Evolutionary conservation across 345 rosid species (phyloP), one percentile per base, ranked within the genome.

Genomic region (Eutrema heterophyllum): DNA sequence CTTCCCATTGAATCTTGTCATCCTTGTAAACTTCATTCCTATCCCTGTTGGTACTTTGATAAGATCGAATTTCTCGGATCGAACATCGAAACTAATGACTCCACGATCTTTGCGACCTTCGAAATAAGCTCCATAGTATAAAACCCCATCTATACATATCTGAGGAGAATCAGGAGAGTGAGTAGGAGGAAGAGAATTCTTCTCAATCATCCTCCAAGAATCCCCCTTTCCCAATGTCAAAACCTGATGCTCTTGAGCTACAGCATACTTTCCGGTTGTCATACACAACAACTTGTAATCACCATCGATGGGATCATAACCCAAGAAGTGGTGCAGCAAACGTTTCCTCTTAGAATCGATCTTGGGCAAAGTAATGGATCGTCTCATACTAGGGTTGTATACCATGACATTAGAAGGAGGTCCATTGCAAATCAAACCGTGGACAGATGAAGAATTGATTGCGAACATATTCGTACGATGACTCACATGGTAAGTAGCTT

Each of bases 1-100:
- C 58, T 58, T 70, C 11, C 74, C 74, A 16, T 70, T 0, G 67
- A 46, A 70, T 15, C 12, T 59, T 12, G 26, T 15, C 58, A 70
- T 30, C 8, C 39, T 30, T 18, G 39, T 16, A 64, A 26, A 61
- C 50, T 27, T 27, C 5, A 7, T 61, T 2, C 48, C 46, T 39
- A 32, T 13, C 4, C 27, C 68, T 5, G 0, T 15, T 30, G 74
- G 50, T 38, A 45, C 2, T 59, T 8, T 29, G 5, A 53, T 53
- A 53, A 21, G 24, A 21, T 21, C 24, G 24, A 21, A 21, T 21
- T 21, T 21, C 24, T 21, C 24, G 24, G 24, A 21, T 0, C 24
- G 24, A 21, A 21, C 24, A 21, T 21, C 24, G 24, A 21, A 21
- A 21, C 24, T 21, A 21, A 21, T 21, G 24, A 21, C 24, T 21